Conservation (phyloP, 2,329 filamentous ascomycete species). For the Neofusicoccum kwambonambiense region DNA sequence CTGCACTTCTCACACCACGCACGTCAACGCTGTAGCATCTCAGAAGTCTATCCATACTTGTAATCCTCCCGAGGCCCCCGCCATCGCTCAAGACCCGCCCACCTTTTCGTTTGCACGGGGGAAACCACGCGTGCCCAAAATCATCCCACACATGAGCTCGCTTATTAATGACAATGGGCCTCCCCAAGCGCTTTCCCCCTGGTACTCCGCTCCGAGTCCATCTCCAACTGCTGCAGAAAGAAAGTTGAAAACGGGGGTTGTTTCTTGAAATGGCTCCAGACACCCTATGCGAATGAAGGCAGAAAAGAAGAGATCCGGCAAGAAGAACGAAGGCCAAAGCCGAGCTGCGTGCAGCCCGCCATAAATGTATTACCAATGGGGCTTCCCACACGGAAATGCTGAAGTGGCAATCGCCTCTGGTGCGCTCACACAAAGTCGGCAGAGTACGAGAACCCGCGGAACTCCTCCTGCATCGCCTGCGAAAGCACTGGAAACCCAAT, state of each 20-base stretch:
- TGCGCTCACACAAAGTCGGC: slow-evolving; percentile 69
- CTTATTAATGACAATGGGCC: slow-evolving; percentile 4
- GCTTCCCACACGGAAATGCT: background rate
- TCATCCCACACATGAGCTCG: background rate
- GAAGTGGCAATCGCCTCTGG: background rate
- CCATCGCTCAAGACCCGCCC: background rate
- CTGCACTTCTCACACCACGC: background rate
- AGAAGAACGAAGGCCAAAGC: slow-evolving; percentile 7
- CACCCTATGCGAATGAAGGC: slow-evolving; percentile 8
- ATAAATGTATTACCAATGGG: slow-evolving; percentile 11
- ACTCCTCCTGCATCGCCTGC: slow-evolving; percentile 99
- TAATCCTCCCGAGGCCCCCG: background rate
- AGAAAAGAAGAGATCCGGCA: background rate
- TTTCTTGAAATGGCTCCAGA: slow-evolving; percentile 14
- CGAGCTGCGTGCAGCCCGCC: background rate
- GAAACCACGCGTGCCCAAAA: background rate
- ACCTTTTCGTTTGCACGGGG: background rate
- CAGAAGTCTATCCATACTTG: slow-evolving; percentile 17
- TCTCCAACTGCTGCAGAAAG: slow-evolving; percentile 1
- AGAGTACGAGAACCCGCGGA: slow-evolving; percentile 97
- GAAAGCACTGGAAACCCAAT: slow-evolving; percentile 68
- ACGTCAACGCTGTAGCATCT: background rate
- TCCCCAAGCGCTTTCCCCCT: background rate
- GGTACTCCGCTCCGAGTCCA: background rate
- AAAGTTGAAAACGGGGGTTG: slow-evolving; percentile 7